Conservation (phyloP, 2,329 filamentous ascomycete species). For the Sporothrix protearum region DNA sequence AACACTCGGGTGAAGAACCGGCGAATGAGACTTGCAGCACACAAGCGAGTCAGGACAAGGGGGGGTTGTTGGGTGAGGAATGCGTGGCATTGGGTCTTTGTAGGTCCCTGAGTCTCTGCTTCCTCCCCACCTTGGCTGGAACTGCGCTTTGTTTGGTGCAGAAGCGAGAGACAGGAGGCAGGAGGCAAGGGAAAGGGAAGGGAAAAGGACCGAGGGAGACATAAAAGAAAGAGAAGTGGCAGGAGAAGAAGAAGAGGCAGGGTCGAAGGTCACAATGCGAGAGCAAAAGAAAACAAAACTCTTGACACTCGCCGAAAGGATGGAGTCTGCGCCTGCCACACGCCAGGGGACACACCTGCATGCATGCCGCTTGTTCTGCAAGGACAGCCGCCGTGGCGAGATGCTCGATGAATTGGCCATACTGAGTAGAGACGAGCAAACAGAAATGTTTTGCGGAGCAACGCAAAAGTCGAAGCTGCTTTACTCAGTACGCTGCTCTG, state of each 20-base stretch:
- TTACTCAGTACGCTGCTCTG: too few species aligned
- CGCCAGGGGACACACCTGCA: neutral
- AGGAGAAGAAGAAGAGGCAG: too few species aligned
- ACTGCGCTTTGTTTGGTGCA: neutral
- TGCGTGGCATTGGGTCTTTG: neutral
- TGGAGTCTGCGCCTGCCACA: neutral
- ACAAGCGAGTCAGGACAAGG: neutral
- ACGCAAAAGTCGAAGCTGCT: neutral
- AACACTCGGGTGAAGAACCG: neutral
- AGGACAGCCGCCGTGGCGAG: neutral
- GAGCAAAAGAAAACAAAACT: neutral
- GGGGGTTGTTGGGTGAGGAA: neutral
- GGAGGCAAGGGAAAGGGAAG: neutral
- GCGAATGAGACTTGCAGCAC: slow-evolving; percentile 7
- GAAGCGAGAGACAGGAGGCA: slow-evolving; percentile 5
- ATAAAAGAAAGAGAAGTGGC: neutral
- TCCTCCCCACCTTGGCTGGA: neutral
- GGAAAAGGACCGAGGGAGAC: neutral
- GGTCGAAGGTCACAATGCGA: neutral
- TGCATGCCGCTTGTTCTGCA: slow-evolving; percentile 11
- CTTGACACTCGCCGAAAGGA: neutral
- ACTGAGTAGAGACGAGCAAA: neutral
- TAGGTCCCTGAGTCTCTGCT: neutral
- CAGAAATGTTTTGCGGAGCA: neutral
- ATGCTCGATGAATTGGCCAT: neutral